Evolutionary conservation across 2,329 filamentous ascomycete species (phyloP).

Genomic region (Penicillium sp.): DNA sequence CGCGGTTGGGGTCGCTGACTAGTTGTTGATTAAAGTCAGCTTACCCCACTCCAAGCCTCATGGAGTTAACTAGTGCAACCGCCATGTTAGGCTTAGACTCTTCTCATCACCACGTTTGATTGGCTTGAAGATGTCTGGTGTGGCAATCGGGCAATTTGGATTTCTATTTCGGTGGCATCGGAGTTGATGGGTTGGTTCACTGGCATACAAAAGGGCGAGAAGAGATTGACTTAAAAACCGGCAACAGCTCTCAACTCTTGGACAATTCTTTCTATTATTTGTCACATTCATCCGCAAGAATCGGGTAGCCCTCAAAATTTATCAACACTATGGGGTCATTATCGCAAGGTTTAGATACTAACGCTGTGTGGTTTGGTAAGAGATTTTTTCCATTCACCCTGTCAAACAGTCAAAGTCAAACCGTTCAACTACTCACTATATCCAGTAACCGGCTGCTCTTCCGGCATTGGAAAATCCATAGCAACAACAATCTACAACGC

Average conservation of each 20-base stretch:
- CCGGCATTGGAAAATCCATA: conserved; percentile 49
- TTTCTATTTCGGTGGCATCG: not conserved
- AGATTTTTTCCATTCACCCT: not conserved
- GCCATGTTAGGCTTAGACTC: not conserved
- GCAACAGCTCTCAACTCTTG: not conserved
- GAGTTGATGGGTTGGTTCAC: too few species aligned
- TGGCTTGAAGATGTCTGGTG: not conserved
- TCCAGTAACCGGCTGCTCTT: conserved; percentile 53
- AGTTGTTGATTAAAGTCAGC: not conserved
- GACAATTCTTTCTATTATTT: not conserved
- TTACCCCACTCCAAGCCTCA: not conserved
- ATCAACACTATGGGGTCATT: not conserved
- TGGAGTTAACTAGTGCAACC: not conserved
- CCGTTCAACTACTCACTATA: conserved; percentile 10
- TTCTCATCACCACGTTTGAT: not conserved
- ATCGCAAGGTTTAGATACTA: not conserved
- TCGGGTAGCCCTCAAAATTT: not conserved
- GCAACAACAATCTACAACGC: conserved; percentile 43
- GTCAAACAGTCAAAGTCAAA: too few species aligned
- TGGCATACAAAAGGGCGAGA: not conserved
- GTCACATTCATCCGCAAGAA: too few species aligned
- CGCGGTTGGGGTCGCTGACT: not conserved
- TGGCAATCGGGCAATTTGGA: not conserved
- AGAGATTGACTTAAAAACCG: too few species aligned
- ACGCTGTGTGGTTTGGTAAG: conserved; percentile 14